Evolutionary conservation across 1,284 basidiomycete species (phyloP), one percentile per base, ranked within the genome.

Genomic region (Cystobasidium pallidum): DNA sequence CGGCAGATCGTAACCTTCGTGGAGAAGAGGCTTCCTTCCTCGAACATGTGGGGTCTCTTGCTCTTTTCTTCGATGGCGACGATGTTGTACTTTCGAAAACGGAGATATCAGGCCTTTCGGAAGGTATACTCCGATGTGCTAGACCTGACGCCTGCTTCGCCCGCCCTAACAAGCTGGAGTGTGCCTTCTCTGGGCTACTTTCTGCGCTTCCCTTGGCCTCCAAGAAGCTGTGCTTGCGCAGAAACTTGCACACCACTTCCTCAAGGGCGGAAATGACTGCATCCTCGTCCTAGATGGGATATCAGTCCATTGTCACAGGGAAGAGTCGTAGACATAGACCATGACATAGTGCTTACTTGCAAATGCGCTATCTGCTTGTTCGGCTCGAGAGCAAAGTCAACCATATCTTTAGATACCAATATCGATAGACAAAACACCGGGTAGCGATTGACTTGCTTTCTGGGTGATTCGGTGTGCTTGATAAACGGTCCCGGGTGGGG

Each of bases 371-470:
- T 79, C 7, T 83, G 81, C 82, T 94, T 95, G 13, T 86, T 82
- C 17, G 92, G 91, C 75, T 91, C 90, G 28, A 92, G 79, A 72
- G 86, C 86, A 72, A 90, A 89, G 78, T 94, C 91, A 13, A 94
- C 83, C 34, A 87, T 82, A 21, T 83, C 81, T 1, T 86, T 81
- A 49, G 91, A 86, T 13, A 93, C 80, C 1, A 82, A 84, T 63
- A 95, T 78, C 78, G 90, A 88, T 34, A 96, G 83, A 32, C 92
- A 89, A 79, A 91, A 95, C 66, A 92, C 85, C 0, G 91, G 88
- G 77, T 86, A 86, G 79, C 87, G 88, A 78, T 92, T 91, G 21
- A 82, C 74, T 0, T 76, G 78, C 81, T 91, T 91, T 39, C 45
- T 57, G 7, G 65, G 72, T 41, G 58, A 71, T 41, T 55, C 68